Evolutionary conservation across 2,329 filamentous ascomycete genomes (phyloP), one percentile per base, ranked within the genome.

Genomic region (Scytalidium lignicola): DNA sequence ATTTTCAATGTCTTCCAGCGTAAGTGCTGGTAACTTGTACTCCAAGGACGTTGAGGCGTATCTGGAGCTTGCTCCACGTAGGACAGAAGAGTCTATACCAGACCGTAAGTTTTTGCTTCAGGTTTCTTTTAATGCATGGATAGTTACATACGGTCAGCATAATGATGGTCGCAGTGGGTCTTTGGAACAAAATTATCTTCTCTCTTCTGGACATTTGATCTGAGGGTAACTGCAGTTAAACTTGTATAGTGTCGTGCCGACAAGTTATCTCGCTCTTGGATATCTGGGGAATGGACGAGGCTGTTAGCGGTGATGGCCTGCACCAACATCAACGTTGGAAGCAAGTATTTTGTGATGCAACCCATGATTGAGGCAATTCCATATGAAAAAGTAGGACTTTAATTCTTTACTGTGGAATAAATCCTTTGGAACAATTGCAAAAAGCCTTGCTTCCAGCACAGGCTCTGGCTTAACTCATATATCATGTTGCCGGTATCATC

Each of bases 1-100:
- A 3, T 32, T 29, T 29, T 57, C 55, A 3, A 57, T 54, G 18
- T 57, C 51, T 50, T 57, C 51, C 6, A 57, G 22, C 22, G 32
- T 42, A 12, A 57, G 46, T 22, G 55, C 46, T 46, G 55, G 55
- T 15, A 54, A 46, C 19, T 47, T 55, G 20, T 57, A 57, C 21
- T 29, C 50, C 47, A 55, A 51, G n/a, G 44, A 46, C 2, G 53
- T 57, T 3, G 49, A 54, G 22, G 53, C 53, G 26, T 51, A 49
- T 17, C 51, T 44, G 5, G 49, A 47, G 19, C 44, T 32, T 23
- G 40, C 17, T 22, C 53, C 51, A 26, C 37, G 39, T 21, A 54
- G 28, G 19, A 51, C 46, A 2, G 53, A 46, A 10, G 43, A 21
- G 29, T 54, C 43, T 41, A 7, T 6, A 29, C 21, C 17, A 22